A percentile compares a stretch with the other conserved stretches of the same genome.
These are phyloP conservation scores for Lecanosticta acicola DNA, from an alignment of 2,329 filamentous ascomycete genomes.

Conservation along the genomic window DNA sequence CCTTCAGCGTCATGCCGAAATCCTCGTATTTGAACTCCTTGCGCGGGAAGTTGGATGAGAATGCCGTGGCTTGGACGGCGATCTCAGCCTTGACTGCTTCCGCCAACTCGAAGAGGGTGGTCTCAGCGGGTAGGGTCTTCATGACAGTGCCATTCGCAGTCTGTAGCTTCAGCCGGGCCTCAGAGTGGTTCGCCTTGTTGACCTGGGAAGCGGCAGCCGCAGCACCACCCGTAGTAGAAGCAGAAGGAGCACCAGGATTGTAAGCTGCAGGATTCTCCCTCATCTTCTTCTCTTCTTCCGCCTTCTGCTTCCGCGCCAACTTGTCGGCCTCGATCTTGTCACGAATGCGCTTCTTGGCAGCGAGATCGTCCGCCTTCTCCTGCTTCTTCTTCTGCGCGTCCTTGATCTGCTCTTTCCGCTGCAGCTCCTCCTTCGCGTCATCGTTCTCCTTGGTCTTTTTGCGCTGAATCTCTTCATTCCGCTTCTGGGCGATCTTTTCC, in stretches of 20 bases:
- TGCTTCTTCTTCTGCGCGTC: slow-evolving; percentile 78
- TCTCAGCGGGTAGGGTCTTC: slow-evolving; percentile 84
- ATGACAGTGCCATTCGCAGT: slow-evolving; percentile 68
- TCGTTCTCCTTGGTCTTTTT: slow-evolving; percentile 88
- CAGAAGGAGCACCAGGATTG: slow-evolving; percentile 41
- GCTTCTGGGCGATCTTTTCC: slow-evolving; percentile 76
- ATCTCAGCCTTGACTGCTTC: slow-evolving; percentile 67
- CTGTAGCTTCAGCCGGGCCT: slow-evolving; percentile 77
- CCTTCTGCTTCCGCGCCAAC: slow-evolving; percentile 76
- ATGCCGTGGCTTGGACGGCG: slow-evolving; percentile 65
- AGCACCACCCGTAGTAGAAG: slow-evolving; percentile 36
- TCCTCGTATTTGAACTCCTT: slow-evolving; percentile 69
- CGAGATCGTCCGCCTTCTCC: slow-evolving; percentile 80
- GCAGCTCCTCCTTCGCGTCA: slow-evolving; percentile 82
- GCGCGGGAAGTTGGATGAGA: slow-evolving; percentile 79
- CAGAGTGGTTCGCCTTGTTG: slow-evolving; percentile 66
- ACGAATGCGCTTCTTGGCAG: slow-evolving; percentile 82
- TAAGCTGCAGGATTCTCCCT: slow-evolving; percentile 66
- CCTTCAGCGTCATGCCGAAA: slow-evolving; percentile 86
- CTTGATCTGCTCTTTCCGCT: slow-evolving; percentile 85
- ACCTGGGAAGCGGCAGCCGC: slow-evolving; percentile 27
- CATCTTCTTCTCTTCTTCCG: slow-evolving; percentile 76
- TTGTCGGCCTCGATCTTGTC: slow-evolving; percentile 95
- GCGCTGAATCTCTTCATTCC: slow-evolving; percentile 76
- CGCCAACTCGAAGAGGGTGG: slow-evolving; percentile 88